phyloP scores from a whole-genome alignment of 805 yeast genomes.

The Saccharomyces kudriavzevii region DNA sequence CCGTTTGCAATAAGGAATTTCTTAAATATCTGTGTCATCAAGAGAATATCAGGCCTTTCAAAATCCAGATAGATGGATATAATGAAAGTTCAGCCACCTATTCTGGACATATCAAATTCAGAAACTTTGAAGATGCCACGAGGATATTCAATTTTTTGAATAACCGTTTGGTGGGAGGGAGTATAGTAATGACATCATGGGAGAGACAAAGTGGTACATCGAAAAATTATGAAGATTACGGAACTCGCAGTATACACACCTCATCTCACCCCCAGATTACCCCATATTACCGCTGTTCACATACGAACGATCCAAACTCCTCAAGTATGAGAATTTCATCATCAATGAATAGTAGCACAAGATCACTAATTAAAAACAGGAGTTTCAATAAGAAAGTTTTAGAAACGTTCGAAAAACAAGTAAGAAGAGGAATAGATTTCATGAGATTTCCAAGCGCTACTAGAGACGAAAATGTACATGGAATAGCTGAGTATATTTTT shows the following conservation, averaged over 20 bases:
- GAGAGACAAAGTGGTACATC: not conserved
- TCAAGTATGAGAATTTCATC: not conserved
- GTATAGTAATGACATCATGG: slow-evolving; percentile 21
- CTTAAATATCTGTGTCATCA: slow-evolving; percentile 19
- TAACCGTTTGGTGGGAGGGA: slow-evolving; percentile 26
- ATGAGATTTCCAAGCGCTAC: slow-evolving; percentile 29
- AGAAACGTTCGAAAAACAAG: slow-evolving; percentile 24
- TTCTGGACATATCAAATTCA: slow-evolving; percentile 20
- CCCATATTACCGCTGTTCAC: not conserved
- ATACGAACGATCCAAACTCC: not conserved
- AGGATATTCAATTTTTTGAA: slow-evolving; percentile 17
- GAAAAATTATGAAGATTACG: not conserved
- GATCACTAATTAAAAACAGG: not conserved
- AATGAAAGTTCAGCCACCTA: slow-evolving; percentile 11
- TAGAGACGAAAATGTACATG: slow-evolving; percentile 25
- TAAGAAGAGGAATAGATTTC: slow-evolving; percentile 29
- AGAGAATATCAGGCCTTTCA: slow-evolving; percentile 17
- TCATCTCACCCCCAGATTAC: not conserved
- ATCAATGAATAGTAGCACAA: not conserved
- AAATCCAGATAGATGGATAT: not conserved
- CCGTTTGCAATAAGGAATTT: slow-evolving; percentile 25
- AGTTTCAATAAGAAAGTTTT: slow-evolving; percentile 6
- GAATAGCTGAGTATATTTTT: slow-evolving; percentile 31
- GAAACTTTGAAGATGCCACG: slow-evolving; percentile 15
- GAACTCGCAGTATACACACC: not conserved